A percentile compares a stretch with the other conserved stretches of the same genome.
phyloP scores from a whole-genome alignment of 2,329 filamentous ascomycete species.

The Aspergillus costaricaensis region DNA sequence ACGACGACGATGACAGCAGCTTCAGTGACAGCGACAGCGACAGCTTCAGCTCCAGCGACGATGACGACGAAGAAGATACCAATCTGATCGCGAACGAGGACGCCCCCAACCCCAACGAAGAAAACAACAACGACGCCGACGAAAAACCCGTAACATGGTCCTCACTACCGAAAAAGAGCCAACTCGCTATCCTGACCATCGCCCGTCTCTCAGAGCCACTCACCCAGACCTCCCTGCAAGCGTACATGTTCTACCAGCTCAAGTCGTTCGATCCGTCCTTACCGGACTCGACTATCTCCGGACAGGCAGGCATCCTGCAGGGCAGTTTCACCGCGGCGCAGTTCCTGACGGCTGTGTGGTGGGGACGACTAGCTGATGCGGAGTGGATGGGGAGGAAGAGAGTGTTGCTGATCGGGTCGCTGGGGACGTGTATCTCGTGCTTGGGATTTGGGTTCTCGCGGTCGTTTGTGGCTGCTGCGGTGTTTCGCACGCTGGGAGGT shows the following conservation, averaged over 20 bases:
- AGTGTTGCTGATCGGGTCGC: slow-evolving; percentile 73
- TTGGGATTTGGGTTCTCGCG: slow-evolving; percentile 70
- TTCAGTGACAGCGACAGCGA: neutral
- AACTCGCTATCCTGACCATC: slow-evolving; percentile 75
- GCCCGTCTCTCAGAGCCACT: slow-evolving; percentile 80
- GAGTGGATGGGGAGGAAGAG: slow-evolving; percentile 70
- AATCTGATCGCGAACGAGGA: slow-evolving; percentile 18
- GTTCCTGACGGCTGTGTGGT: slow-evolving; percentile 78
- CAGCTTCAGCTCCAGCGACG: no score
- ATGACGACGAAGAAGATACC: slow-evolving; percentile 12
- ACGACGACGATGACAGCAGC: slow-evolving; percentile 1
- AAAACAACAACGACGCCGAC: slow-evolving; percentile 4
- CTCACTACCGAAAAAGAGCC: slow-evolving; percentile 73
- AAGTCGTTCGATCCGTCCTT: slow-evolving; percentile 68
- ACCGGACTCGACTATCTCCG: slow-evolving; percentile 66
- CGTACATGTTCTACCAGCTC: slow-evolving; percentile 89
- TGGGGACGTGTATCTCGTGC: slow-evolving; percentile 67
- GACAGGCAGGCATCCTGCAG: slow-evolving; percentile 74
- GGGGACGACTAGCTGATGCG: slow-evolving; percentile 72
- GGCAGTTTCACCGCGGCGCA: slow-evolving; percentile 80
- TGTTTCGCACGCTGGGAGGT: slow-evolving; percentile 68
- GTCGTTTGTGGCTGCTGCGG: slow-evolving; percentile 63
- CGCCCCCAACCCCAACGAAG: slow-evolving; percentile 16
- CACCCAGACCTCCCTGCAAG: slow-evolving; percentile 73
- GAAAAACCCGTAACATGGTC: slow-evolving; percentile 65